Percentiles rank a stretch among this genome's conserved stretches.
phyloP scores from a whole-genome alignment of 2,329 filamentous ascomycete genomes.

The Colletotrichum graminicola region DNA sequence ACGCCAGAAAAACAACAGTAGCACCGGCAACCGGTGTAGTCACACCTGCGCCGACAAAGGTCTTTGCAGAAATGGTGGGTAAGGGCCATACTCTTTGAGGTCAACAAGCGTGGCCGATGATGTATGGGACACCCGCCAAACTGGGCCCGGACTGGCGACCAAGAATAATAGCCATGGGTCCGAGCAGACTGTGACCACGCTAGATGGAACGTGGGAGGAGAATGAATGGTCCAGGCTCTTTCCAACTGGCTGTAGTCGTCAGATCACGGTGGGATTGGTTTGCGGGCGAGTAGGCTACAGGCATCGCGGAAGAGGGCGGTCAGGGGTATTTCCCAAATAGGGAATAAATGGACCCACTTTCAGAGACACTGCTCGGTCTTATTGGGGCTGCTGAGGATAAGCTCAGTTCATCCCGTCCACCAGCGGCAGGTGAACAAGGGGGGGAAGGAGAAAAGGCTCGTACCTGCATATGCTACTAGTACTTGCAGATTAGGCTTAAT shows the following conservation, averaged over 20 bases:
- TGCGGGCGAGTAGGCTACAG: not conserved
- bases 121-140: constrained; percentile 12
- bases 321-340: constrained; percentile 15
- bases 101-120: constrained; percentile 22
- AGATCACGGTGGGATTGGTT: constrained; percentile 23
- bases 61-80: not conserved
- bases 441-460: not conserved
- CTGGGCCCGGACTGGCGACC: constrained; percentile 16
- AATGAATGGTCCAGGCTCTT: not conserved
- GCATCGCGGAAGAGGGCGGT: not conserved
- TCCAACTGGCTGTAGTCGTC: constrained; percentile 20
- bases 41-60: constrained; percentile 18
- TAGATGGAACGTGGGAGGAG: not conserved
- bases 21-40: not conserved
- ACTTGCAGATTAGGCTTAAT: not conserved
- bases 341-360: constrained; percentile 4
- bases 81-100: constrained; percentile 14
- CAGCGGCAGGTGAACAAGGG: constrained; percentile 3
- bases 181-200: constrained; percentile 14
- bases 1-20: constrained; percentile 12
- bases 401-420: constrained; percentile 26
- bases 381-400: constrained; percentile 27
- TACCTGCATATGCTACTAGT: constrained; percentile 34
- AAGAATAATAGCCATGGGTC: constrained; percentile 9
- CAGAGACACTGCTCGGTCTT: not conserved